Evolutionary conservation across 305 asterid species (phyloP).

Genomic region (Rubia tinctorum): DNA sequence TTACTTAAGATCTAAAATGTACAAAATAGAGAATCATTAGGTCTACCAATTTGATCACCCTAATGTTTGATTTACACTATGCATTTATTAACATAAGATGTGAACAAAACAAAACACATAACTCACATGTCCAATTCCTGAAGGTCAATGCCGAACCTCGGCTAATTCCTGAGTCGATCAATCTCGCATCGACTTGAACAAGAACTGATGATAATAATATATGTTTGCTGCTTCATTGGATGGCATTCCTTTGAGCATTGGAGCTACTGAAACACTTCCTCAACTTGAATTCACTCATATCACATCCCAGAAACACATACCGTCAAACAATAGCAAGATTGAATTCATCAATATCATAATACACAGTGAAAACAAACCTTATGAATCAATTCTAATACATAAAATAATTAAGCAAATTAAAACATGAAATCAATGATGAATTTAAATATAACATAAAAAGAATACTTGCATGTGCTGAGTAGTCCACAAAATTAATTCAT

Average conservation of each 20-base stretch:
- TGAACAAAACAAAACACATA: background rate
- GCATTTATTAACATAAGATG: background rate
- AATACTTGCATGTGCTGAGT: too few species aligned
- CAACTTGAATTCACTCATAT: too few species aligned
- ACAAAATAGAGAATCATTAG: conserved; percentile 28
- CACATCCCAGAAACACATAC: too few species aligned
- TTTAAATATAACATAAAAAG: too few species aligned
- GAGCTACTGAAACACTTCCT: conserved; percentile 65
- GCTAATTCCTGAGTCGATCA: conserved; percentile 59
- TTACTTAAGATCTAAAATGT: conserved; percentile 74
- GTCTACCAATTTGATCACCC: conserved; percentile 20
- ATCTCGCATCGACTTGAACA: conserved; percentile 18
- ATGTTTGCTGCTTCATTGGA: too few species aligned
- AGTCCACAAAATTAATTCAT: conserved; percentile 16
- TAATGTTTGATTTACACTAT: background rate
- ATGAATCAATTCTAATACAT: too few species aligned
- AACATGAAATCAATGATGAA: too few species aligned
- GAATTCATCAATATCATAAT: too few species aligned
- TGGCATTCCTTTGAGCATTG: background rate
- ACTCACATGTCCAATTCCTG: conserved; percentile 78
- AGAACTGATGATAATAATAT: too few species aligned
- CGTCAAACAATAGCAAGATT: too few species aligned
- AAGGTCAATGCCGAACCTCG: conserved; percentile 74
- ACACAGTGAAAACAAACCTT: too few species aligned
- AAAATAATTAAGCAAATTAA: too few species aligned